Base-by-base conservation (phyloP, 2,329 filamentous ascomycete species). In the Raffaelea albimanens region DNA sequence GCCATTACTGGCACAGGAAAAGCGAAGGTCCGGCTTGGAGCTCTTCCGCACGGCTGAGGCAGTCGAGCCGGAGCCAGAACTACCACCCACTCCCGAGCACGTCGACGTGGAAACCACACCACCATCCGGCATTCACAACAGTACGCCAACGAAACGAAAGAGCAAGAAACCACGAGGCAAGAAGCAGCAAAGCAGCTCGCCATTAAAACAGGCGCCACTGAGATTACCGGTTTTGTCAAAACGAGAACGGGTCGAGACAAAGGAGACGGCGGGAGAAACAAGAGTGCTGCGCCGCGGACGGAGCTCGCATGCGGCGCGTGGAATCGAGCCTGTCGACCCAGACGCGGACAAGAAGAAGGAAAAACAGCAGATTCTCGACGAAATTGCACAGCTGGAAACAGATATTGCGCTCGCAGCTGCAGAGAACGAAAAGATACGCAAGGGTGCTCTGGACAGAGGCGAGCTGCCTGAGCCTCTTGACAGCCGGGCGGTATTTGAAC, bases 111-210 rank as follows among this genome's bases (percentile, higher is more conserved):
- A 75, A 1, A 74, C 70, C 40, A 75, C 74, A 3, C 76, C 76
- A 8, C 75, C 78, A 1, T 60, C 66, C 19, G 80, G 79, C 1
- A 82, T 83, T 23, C 78, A 82, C 50, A 72, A 72, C 44, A 79
- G 75, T 33, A 51, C 51, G 14, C 76, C 78, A 0, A 76, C 73
- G 20, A 75, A 69, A 2, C 22, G 16, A 13, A 22, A 38, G 23
- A 14, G 21, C 20, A 40, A 25, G 18, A 22, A 8, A 8, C 14
- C 58, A 1, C 58, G 67, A 41, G 61, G 63, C 1, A 62, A 63
- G 46, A 66, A 53, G 46, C 63, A 63, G 33, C 22, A 33, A 23
- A 72, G 67, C 48, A 69, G 65, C 49, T 78, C 76, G 2, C 75
- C 75, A 1, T 57, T 75, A 3, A 77, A 76, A 44, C 67, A 69